Evolutionary conservation across 164 flowering plant species (phyloP), one percentile per base, ranked within the genome.

Genomic region (Tetrastigma voinierianum): DNA sequence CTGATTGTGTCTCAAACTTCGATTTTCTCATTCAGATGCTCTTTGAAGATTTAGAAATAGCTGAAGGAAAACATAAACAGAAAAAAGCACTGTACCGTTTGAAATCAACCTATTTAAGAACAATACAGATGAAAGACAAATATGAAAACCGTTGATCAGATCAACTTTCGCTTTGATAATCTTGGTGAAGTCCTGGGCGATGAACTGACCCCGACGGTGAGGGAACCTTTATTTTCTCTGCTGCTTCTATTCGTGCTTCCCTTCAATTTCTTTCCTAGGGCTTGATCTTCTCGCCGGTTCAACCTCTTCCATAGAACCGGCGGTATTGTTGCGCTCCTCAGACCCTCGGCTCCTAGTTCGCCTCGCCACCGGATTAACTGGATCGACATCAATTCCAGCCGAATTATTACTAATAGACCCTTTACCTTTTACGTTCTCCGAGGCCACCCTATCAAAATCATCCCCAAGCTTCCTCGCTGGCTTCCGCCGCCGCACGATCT

Each of bases 101-200:
- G n/a, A n/a, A n/a, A n/a, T 25, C 18, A 13, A n/a, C 19, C 16
- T 18, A 24, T 18, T 25, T 32, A 3, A 57, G 46, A 25, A 25
- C 45, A 59, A 6, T 10, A 59, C 15, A 59, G 15, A 18, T 59
- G 49, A 59, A 2, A 59, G 21, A 44, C 2, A 7, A 43, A 13
- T 7, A 15, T 14, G 17, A 20, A 46, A 32, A 32, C 40, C 6
- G 40, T 0, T 32, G 3, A 32, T 32, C 40, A 32, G 40, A 32
- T 62, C 10, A 17, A 59, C 10, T 68, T 49, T 32, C 59, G 46
- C 61, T 72, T 81, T 6, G 71, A 62, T 75, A 83, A 62, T 40
- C 85, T 67, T 9, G 82, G 82, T 1, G 84, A 81, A 59, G 69
- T 57, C 57, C 86, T 83, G 43, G 82, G 82, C 1, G 84, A 81